Base-by-base conservation (phyloP, 352 stramenopile species). In the Hyaloperonospora brassicae region DNA sequence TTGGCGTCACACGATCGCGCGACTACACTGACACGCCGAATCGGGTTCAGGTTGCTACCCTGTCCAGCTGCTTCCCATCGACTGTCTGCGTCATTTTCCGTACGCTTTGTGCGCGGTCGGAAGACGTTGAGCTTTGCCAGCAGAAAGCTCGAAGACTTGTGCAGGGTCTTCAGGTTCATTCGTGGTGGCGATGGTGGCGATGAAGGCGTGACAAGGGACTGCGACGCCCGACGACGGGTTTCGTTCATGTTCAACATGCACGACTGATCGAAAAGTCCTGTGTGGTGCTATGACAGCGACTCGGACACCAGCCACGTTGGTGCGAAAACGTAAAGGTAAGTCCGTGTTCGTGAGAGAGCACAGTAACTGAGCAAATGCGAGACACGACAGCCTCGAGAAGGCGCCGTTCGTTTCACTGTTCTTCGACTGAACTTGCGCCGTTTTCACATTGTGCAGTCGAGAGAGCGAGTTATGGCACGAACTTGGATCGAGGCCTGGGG, bases 171-270 rank as follows among this genome's bases (percentile, higher is more conserved):
- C 14, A 61, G 50, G 38, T 50, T 59, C 21, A 43, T 55, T 21
- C 38, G n/a, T 38, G 49, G 38, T 11, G 43, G 31, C n/a, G 17
- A 17, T 17, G 17, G 17, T 17, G 17, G 17, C 17, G 17, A 17
- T 17, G 17, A 17, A 17, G 46, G 12, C 1, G 46, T n/a, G 36
- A 52, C 47, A 11, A 60, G n/a, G 9, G 54, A 56, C 49, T 63
- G 52, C 1, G 52, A 59, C 2, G 50, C 57, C n/a, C 60, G 44
- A 50, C 52, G 59, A 35, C 45, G 21, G 10, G 48, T 50, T 27
- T 63, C 43, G 24, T 47, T 9, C 43, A 63, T 66, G 56, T 69
- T 61, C 42, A 68, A 38, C 64, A 72, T 72, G 50, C 8, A 31
- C 27, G 45, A 34, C 27, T 4, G 8, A 34, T 34, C 8, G 27